phyloP scores from a whole-genome alignment of 129 eudicot genomes.

The Saussurea involucrata region DNA sequence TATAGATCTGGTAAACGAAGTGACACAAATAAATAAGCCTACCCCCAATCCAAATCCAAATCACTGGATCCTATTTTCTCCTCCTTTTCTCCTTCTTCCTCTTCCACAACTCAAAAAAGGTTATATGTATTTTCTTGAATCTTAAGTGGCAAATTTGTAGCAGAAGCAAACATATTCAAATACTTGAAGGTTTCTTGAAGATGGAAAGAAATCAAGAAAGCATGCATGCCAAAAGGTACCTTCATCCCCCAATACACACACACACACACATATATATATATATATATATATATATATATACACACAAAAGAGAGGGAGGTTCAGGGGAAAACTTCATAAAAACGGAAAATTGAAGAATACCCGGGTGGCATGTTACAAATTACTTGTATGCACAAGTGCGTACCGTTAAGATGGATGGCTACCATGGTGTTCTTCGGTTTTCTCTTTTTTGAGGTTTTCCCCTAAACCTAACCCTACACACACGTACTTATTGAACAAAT shows the following conservation, averaged over 20 bases:
- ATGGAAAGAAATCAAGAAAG: neutral
- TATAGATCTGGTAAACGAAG: neutral
- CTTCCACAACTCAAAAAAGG: neutral
- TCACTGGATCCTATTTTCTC: neutral
- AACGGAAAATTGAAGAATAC: too few relatives aligned
- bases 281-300: too few relatives aligned
- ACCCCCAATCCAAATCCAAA: neutral
- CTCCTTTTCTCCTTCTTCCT: neutral
- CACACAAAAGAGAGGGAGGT: too few relatives aligned
- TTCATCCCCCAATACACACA: neutral
- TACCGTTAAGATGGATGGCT: too few relatives aligned
- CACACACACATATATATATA: neutral
- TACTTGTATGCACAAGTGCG: too few relatives aligned
- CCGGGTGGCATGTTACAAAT: too few relatives aligned
- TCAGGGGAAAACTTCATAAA: too few relatives aligned
- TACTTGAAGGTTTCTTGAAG: neutral
- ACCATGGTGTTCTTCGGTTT: too few relatives aligned
- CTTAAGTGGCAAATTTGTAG: neutral
- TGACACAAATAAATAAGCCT: neutral
- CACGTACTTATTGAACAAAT: too few relatives aligned
- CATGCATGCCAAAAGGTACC: constrained; percentile 17
- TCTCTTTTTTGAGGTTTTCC: too few relatives aligned
- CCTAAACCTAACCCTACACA: too few relatives aligned
- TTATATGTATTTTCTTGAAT: neutral
- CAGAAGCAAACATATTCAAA: neutral